Evolutionary conservation across 177 flowering plant species (phyloP).

Genomic region (Telopea speciosissima): DNA sequence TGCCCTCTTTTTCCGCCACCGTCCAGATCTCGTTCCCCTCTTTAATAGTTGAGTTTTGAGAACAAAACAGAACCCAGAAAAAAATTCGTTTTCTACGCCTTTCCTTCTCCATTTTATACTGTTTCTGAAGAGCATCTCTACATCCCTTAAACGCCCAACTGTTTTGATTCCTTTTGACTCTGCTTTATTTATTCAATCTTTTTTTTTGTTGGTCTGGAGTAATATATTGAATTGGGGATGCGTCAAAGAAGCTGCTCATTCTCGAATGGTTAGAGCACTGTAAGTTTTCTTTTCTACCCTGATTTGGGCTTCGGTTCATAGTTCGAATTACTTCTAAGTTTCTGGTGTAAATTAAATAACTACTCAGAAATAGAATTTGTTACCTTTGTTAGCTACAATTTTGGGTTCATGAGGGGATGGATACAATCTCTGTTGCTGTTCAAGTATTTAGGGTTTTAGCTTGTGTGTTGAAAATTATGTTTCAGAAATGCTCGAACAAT

Average conservation of each 20-base stretch:
- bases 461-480: background rate
- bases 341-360: too few species aligned
- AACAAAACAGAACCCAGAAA: background rate
- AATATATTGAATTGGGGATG: constrained; percentile 16
- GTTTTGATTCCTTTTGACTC: constrained; percentile 1
- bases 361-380: too few species aligned
- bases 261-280: constrained; percentile 1
- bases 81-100: background rate
- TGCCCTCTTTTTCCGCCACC: constrained; percentile 35
- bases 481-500: too few species aligned
- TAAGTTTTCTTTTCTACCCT: background rate
- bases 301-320: background rate
- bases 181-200: background rate
- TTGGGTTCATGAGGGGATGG: background rate
- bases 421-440: background rate
- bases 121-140: background rate
- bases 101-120: background rate
- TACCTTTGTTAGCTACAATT: background rate
- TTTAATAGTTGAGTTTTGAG: background rate
- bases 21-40: constrained; percentile 19
- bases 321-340: too few species aligned
- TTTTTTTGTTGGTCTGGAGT: background rate
- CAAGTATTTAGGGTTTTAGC: background rate
- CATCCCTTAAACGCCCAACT: background rate
- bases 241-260: constrained; percentile 16